Percentiles rank a stretch among this genome's conserved stretches.
Conservation (phyloP, 2,329 filamentous ascomycete species). For the Chaetomium olivaceum region DNA sequence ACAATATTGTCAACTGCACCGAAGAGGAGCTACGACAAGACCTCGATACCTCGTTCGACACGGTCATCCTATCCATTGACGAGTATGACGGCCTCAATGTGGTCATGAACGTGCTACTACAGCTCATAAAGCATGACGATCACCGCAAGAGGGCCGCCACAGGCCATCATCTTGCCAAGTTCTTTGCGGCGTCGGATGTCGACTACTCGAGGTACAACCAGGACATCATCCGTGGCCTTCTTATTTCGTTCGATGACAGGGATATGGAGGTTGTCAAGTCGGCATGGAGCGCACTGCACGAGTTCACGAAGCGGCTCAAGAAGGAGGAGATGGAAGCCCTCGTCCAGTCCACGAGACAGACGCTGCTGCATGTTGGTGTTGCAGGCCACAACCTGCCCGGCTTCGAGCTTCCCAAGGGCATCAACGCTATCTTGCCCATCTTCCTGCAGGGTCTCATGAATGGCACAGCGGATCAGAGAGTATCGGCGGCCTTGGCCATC, state of each 20-base stretch:
- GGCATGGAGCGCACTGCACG: conserved; percentile 82
- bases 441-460: conserved; percentile 99
- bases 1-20: conserved; percentile 77
- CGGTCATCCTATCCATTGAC: conserved; percentile 87
- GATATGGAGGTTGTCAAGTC: conserved; percentile 84
- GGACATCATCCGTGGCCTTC: conserved; percentile 85
- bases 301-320: conserved; percentile 83
- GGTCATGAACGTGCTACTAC: conserved; percentile 88
- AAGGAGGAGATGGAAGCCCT: conserved; percentile 99
- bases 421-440: conserved; percentile 93
- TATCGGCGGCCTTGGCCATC: conserved; percentile 87
- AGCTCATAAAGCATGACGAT: conserved; percentile 88
- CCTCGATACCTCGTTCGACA: conserved; percentile 79
- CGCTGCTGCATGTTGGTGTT: conserved; percentile 84
- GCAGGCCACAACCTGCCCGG: conserved; percentile 81
- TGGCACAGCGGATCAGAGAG: conserved; percentile 86
- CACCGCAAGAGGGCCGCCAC: conserved; percentile 79
- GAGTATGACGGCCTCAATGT: conserved; percentile 95
- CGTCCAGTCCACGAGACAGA: conserved; percentile 81
- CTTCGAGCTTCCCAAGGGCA: conserved; percentile 91
- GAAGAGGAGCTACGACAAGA: conserved; percentile 74
- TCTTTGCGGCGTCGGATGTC: conserved; percentile 76
- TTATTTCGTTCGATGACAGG: conserved; percentile 88
- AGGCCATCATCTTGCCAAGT: conserved; percentile 77
- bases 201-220: conserved; percentile 97